Evolutionary conservation across 2,329 filamentous ascomycete species (phyloP).

Genomic region (Neofusicoccum ribis): DNA sequence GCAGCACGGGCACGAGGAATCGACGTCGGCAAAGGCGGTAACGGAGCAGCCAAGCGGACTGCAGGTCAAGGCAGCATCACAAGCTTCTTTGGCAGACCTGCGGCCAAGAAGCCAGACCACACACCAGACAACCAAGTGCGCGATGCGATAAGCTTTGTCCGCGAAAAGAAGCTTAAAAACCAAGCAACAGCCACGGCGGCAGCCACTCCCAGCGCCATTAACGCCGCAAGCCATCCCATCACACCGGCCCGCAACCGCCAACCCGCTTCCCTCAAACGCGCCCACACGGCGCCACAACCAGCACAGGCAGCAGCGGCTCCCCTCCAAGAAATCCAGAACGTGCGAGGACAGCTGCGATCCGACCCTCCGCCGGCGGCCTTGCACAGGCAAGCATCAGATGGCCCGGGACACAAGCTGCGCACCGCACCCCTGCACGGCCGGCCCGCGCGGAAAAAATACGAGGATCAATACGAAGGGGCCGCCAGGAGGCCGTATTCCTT

Average conservation of each 20-base stretch:
- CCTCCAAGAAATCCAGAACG: constrained; percentile 10
- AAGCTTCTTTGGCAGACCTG: constrained; percentile 50
- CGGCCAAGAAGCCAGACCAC: constrained; percentile 23
- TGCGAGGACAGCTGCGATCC: neutral
- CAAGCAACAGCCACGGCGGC: neutral
- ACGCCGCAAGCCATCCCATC: neutral
- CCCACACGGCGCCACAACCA: neutral
- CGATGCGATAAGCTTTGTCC: constrained; percentile 1
- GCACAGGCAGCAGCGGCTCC: neutral
- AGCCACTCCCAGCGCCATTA: neutral
- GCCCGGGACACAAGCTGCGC: neutral
- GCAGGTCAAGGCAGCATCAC: constrained; percentile 55
- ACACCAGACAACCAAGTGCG: constrained; percentile 4
- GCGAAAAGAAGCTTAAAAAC: constrained; percentile 16
- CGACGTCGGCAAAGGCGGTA: neutral
- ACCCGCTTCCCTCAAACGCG: neutral
- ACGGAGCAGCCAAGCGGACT: constrained; percentile 24
- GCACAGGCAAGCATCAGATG: neutral
- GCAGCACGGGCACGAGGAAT: constrained; percentile 23
- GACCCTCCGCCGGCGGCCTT: neutral
- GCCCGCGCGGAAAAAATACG: constrained; percentile 4
- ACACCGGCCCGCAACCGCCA: neutral
- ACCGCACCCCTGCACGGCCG: constrained; percentile 5
- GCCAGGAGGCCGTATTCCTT: constrained; percentile 4
- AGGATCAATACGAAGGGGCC: neutral